A percentile compares a stretch with the other conserved stretches of the same genome.
Evolutionary conservation across 2,329 filamentous ascomycete genomes (phyloP).

Genomic region (Ophiostoma himal-ulmi): DNA sequence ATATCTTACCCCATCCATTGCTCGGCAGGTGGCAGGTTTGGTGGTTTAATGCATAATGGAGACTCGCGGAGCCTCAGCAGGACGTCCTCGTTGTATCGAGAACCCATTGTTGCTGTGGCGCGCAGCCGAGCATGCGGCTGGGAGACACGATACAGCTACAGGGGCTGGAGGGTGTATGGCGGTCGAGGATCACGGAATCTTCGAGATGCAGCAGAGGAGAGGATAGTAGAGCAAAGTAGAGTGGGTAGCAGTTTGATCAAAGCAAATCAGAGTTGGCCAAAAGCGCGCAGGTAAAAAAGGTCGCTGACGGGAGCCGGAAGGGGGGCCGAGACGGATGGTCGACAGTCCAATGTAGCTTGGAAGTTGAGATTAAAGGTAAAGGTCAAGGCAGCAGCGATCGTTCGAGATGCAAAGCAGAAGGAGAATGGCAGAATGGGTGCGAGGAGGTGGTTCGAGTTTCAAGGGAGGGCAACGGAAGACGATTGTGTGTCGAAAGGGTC

Average conservation of each 20-base stretch:
- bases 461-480: conserved; percentile 7
- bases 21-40: conserved; percentile 72
- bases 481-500: conserved; percentile 8
- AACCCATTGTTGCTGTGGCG: conserved; percentile 39
- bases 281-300: background rate
- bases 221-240: background rate
- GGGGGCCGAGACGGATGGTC: background rate
- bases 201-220: background rate
- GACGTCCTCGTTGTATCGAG: conserved; percentile 70
- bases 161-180: background rate
- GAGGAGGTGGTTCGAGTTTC: background rate
- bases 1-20: conserved; percentile 87
- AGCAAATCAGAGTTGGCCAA: background rate
- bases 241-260: background rate
- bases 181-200: background rate
- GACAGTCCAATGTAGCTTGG: background rate
- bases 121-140: conserved; percentile 16
- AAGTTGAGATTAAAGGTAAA: background rate
- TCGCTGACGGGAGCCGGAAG: background rate
- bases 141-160: background rate
- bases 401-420: background rate
- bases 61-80: conserved; percentile 72
- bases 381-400: background rate
- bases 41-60: conserved; percentile 74
- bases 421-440: background rate